phyloP scores from a whole-genome alignment of 345 rosid genomes.

The Arabidopsis thaliana region TAIR10.1 NC_003070.9:19697501-19698000 shows the following conservation, averaged over 20 bases:
- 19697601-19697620: conserved; percentile 41
- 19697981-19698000: conserved; percentile 87
- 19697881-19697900: conserved; percentile 49
- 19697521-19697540: conserved; percentile 21
- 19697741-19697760: conserved; percentile 65
- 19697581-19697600: conserved; percentile 32
- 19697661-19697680: conserved; percentile 70
- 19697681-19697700: conserved; percentile 51
- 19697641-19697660: conserved; percentile 68
- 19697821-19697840: not conserved
- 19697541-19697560: conserved; percentile 49
- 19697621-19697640: conserved; percentile 54
- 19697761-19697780: conserved; percentile 91
- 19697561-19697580: conserved; percentile 49
- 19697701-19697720: conserved; percentile 59
- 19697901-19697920: conserved; percentile 63
- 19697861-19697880: not conserved
- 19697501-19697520: conserved; percentile 59
- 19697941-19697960: conserved; percentile 99
- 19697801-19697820: not conserved
- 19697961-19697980: conserved; percentile 94
- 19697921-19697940: conserved; percentile 70
- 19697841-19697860: not conserved
- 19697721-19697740: conserved; percentile 42
- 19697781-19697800: conserved; percentile 95